phyloP scores from a whole-genome alignment of 2,329 filamentous ascomycete species.

The Verticillium dahliae region DNA sequence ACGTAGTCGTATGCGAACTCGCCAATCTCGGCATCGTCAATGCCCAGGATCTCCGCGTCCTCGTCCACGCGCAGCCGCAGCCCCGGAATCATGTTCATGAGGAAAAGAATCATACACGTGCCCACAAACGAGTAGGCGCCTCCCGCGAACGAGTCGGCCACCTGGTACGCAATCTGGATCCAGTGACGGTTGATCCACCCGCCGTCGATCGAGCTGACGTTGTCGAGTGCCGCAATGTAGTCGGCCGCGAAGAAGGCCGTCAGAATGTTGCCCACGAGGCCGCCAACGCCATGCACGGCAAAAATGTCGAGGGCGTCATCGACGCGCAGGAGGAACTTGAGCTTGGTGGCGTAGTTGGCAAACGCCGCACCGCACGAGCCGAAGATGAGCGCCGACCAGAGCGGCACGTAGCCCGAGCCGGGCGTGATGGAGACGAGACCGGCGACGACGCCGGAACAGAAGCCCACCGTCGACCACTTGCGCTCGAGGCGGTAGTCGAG shows the following conservation, averaged over 20 bases:
- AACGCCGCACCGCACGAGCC: conserved; percentile 69
- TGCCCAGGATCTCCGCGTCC: conserved; percentile 76
- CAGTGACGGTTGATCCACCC: conserved; percentile 83
- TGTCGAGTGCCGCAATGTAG: conserved; percentile 78
- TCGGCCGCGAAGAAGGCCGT: conserved; percentile 80
- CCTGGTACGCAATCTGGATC: conserved; percentile 76
- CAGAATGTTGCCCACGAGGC: conserved; percentile 70
- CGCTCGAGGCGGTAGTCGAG: conserved; percentile 82
- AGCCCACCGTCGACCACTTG: conserved; percentile 90
- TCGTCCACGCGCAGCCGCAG: conserved; percentile 67
- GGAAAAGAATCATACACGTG: conserved; percentile 71
- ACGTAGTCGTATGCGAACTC: conserved; percentile 97
- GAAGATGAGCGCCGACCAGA: conserved; percentile 77
- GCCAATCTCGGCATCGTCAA: conserved; percentile 85
- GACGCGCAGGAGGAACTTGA: conserved; percentile 75
- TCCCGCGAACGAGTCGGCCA: conserved; percentile 73
- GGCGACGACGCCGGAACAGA: conserved; percentile 85
- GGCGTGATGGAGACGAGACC: conserved; percentile 86
- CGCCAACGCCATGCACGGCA: conserved; percentile 73
- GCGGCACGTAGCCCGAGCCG: conserved; percentile 72
- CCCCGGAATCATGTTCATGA: conserved; percentile 73
- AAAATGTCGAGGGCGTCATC: conserved; percentile 89
- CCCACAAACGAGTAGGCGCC: conserved; percentile 72
- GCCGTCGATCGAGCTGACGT: conserved; percentile 57
- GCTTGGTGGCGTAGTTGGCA: conserved; percentile 86